Evolutionary conservation across 345 rosid genomes (phyloP), one percentile per base, ranked within the genome.

Genomic region (Hypericum perforatum): DNA sequence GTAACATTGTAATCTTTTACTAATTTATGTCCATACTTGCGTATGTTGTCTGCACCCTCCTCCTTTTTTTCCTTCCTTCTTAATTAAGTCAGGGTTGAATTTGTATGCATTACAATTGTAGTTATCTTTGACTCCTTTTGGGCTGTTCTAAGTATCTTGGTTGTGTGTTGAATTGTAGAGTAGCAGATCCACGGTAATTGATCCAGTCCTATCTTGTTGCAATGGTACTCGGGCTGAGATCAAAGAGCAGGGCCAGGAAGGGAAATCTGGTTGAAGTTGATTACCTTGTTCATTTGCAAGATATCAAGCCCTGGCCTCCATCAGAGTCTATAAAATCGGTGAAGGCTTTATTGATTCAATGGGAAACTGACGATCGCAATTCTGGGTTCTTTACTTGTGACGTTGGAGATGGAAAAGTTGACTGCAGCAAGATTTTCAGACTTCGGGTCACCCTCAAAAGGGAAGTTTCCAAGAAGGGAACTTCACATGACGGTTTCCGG

Each of bases 281-380:
- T 62, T 80, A 76, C 70, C 65, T 67, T 16, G 53, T 78, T 56
- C 63, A 50, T 53, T 64, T 84, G 10, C 75, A 80, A 44, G 87
- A 79, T 69, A 76, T 91, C 57, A 79, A 64, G 71, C 98, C 98
- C 69, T 87, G 98, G 95, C 84, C 85, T 49, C 78, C 81, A 22
- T 77, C 71, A 3, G 75, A 75, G 54, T 68, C 82, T 56, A 57
- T 63, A 15, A 74, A 56, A 52, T 68, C 84, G 6, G 68, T 63
- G 16, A 76, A 76, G 29, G 67, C 84, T 42, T 60, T 87, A 16
- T 68, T 81, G 76, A 78, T 91, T 68, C 85, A 84, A 56, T 91
- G 98, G 98, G 78, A 71, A 53, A 79, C 78, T 52, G 80, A 84
- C 52, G 90, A 82, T 64, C 76, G 68, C 52, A 72, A 41, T 73